Base-by-base conservation (phyloP, 495 filamentous ascomycete genomes). In the Talaromyces proteolyticus region DNA sequence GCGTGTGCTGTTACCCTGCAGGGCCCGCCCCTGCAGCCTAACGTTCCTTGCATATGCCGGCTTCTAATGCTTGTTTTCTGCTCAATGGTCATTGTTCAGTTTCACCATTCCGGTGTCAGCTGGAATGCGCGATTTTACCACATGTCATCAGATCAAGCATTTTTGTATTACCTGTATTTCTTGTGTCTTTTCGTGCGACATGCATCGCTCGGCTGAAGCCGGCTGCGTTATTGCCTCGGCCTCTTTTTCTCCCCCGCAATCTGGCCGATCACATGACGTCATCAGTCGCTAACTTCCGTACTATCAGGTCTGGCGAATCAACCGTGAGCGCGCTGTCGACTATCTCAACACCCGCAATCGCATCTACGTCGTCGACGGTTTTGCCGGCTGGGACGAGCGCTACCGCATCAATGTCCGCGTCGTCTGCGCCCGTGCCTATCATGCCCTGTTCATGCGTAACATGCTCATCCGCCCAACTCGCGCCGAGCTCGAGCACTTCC, bases 391-490 rank as follows among this genome's bases (percentile, higher is more conserved):
- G 93, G 93, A 98, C 59, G 86, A 94, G 79, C 90, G 92, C 64
- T 98, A 98, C 80, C 81, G 91, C 52, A 97, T 98, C 76, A 87
- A 84, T 60, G 93, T 98, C 62, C 94, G 93, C 57, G 92, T 98
- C 53, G 89, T 98, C 66, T 98, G 93, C 74, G 93, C 93, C 54
- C 88, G 93, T 67, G 93, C 93, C 71, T 98, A 98, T 80, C 93
- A 98, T 80, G 93, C 93, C 55, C 81, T 98, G 52, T 98, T 98
- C 88, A 98, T 98, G 93, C 89, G 94, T 60, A 98, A 98, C 79
- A 98, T 98, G 93, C 88, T 98, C 64, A 98, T 98, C 77, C 86
- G 93, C 63, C 93, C 93, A 50, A 74, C 81, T 40, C 78, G 77
- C 46, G 88, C 92, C 70, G 91, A 97, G 79, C 84, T 98, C 38